Percentiles rank a stretch among this genome's conserved stretches.
Evolutionary conservation across 139 green algal genomes (phyloP).

Genomic region (Protoeuglena noctilucae): DNA sequence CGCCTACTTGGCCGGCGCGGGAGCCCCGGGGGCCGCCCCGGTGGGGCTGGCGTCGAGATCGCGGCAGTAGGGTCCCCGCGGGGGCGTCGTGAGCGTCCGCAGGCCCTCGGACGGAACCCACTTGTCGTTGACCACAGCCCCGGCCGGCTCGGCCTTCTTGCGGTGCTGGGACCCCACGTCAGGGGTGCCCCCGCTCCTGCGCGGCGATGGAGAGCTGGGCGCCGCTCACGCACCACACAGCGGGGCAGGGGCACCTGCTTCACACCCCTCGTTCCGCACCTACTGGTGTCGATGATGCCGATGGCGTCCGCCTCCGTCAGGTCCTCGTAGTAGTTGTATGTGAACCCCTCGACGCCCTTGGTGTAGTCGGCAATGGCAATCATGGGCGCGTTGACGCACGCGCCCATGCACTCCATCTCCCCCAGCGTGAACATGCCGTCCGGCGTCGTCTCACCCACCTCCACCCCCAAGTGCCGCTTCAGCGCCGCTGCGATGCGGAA

Average conservation of each 20-base stretch:
- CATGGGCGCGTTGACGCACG: conserved; percentile 98
- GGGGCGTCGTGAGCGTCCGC: conserved; percentile 30
- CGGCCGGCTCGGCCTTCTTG: conserved; percentile 57
- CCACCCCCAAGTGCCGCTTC: conserved; percentile 40
- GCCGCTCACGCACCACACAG: no score
- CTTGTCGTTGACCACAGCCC: conserved; percentile 34
- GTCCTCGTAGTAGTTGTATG: conserved; percentile 91
- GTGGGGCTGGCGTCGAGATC: conserved; percentile 45
- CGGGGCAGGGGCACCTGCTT: no score
- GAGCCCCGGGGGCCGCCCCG: no score
- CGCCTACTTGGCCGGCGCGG: no score
- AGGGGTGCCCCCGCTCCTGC: conserved; percentile 55
- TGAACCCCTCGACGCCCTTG: conserved; percentile 61
- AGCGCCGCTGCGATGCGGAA: no score
- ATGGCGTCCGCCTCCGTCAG: conserved; percentile 64
- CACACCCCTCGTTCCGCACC: no score
- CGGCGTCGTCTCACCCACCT: conserved; percentile 47
- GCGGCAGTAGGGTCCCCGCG: conserved; percentile 47
- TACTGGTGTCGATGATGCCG: conserved; percentile 65
- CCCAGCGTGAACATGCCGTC: conserved; percentile 92
- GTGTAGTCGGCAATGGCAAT: conserved; percentile 81
- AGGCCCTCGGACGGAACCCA: conserved; percentile 39
- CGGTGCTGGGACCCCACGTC: conserved; percentile 48
- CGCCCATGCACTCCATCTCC: conserved; percentile 99
- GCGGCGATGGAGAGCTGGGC: no score